A percentile compares a stretch with the other conserved stretches of the same genome.
Evolutionary conservation across 179 eudicot species (phyloP).

Genomic region (Beta corolliflora): DNA sequence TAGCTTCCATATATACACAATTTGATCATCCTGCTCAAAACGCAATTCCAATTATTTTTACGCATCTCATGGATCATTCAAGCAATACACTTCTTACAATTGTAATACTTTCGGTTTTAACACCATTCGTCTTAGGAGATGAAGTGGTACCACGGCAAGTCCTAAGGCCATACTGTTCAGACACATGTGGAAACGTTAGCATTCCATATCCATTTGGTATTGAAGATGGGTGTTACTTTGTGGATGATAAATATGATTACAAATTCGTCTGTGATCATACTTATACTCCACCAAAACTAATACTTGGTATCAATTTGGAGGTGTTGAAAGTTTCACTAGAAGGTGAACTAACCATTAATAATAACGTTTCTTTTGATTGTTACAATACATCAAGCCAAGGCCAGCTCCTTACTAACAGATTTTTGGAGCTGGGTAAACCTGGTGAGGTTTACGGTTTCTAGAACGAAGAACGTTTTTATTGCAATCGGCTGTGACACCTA

Average conservation of each 20-base stretch:
- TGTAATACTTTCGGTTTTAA: background rate
- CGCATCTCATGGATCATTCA: background rate
- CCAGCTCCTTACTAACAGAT: too few relatives aligned
- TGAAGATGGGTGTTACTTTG: slow-evolving; percentile 25
- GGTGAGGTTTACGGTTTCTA: slow-evolving; percentile 12
- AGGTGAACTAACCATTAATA: too few relatives aligned
- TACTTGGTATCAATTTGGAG: too few relatives aligned
- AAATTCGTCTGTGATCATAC: too few relatives aligned
- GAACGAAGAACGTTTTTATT: slow-evolving; percentile 19
- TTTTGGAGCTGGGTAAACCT: background rate
- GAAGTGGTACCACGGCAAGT: background rate
- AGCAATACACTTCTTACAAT: background rate
- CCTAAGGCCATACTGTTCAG: slow-evolving; percentile 8
- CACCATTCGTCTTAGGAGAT: background rate
- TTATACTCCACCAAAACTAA: too few relatives aligned
- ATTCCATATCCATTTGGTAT: slow-evolving; percentile 39
- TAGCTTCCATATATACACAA: too few relatives aligned
- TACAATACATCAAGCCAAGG: too few relatives aligned
- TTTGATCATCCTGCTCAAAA: too few relatives aligned
- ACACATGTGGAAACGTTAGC: slow-evolving; percentile 15
- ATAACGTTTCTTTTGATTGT: too few relatives aligned
- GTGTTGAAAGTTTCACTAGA: too few relatives aligned
- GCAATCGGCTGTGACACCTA: slow-evolving; percentile 42
- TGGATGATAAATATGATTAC: too few relatives aligned
- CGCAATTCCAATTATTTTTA: too few relatives aligned